These are phyloP conservation scores for Artemisia tridentata DNA, from an alignment of 129 eudicot genomes.

Conservation along the genomic window DNA sequence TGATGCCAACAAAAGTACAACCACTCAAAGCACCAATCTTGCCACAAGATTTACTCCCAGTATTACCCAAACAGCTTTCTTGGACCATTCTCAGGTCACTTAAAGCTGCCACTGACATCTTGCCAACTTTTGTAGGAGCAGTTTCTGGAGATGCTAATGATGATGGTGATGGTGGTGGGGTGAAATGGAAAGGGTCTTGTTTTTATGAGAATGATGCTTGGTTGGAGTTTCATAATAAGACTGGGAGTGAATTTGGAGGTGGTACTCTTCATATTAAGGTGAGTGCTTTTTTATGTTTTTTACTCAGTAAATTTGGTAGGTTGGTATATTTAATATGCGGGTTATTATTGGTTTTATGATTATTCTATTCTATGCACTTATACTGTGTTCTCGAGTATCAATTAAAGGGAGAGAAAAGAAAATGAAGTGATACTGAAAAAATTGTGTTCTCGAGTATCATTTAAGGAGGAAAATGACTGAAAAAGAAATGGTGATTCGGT, in stretches of 20 bases:
- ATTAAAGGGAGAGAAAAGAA: no score
- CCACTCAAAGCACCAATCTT: conserved; percentile 55
- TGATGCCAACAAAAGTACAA: conserved; percentile 20
- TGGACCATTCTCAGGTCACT: conserved; percentile 73
- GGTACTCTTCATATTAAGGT: conserved; percentile 98
- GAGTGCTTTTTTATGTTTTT: no score
- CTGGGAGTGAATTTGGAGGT: conserved; percentile 82
- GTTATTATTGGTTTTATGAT: no score
- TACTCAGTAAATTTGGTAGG: conserved; percentile 2
- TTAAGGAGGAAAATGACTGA: no score
- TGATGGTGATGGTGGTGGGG: background rate
- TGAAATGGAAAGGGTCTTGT: conserved; percentile 93
- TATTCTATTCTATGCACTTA: no score
- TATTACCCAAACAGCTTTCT: conserved; percentile 66
- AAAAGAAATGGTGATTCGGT: no score
- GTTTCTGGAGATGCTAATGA: conserved; percentile 38
- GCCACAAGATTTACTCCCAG: conserved; percentile 64
- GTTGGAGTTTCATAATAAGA: conserved; percentile 83
- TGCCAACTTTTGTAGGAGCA: conserved; percentile 92
- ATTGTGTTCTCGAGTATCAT: no score
- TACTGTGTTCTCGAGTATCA: no score
- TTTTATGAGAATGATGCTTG: conserved; percentile 83
- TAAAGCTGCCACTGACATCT: conserved; percentile 61
- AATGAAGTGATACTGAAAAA: no score
- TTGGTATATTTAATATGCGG: no score